Percentiles rank a stretch among this genome's conserved stretches.
Conservation (phyloP, 2,329 filamentous ascomycete species). For the Neopestalotiopsis sp. region DNA sequence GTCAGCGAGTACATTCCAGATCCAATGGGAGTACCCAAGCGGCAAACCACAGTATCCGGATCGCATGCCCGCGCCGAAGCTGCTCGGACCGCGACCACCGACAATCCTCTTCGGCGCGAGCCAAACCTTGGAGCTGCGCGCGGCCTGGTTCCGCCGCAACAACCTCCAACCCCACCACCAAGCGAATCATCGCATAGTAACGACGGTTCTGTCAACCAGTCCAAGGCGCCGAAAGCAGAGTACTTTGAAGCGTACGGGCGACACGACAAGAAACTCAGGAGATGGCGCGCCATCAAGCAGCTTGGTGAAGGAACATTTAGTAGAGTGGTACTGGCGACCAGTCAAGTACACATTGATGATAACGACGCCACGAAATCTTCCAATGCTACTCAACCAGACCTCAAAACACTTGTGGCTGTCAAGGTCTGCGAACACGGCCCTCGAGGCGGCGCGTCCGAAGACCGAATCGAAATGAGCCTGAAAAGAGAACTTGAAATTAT, state of each 20-base stretch:
- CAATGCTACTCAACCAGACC: conserved; percentile 53
- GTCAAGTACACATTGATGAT: conserved; percentile 64
- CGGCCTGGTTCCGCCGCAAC: conserved; percentile 69
- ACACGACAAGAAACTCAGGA: conserved; percentile 70
- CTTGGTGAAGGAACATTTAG: conserved; percentile 96
- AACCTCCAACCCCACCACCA: conserved; percentile 80
- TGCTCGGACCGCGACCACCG: conserved; percentile 39
- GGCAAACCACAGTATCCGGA: conserved; percentile 76
- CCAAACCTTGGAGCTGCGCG: conserved; percentile 79
- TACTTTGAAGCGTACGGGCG: conserved; percentile 74
- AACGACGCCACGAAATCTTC: conserved; percentile 43
- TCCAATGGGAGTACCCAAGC: conserved; percentile 68
- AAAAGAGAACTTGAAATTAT: conserved; percentile 96
- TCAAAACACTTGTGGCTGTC: conserved; percentile 87
- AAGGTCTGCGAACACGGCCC: conserved; percentile 97
- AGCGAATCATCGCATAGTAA: conserved; percentile 70
- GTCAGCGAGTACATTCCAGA: conserved; percentile 88
- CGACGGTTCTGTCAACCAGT: conserved; percentile 48
- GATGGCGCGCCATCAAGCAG: conserved; percentile 80
- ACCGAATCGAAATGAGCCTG: conserved; percentile 89
- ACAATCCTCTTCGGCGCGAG: conserved; percentile 71
- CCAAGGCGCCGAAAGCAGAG: conserved; percentile 54
- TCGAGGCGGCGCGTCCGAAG: conserved; percentile 89
- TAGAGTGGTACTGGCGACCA: conserved; percentile 89
- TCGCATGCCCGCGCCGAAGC: conserved; percentile 54